phyloP scores from a whole-genome alignment of 2,329 filamentous ascomycete species.

The Trichoderma asperellum region DNA sequence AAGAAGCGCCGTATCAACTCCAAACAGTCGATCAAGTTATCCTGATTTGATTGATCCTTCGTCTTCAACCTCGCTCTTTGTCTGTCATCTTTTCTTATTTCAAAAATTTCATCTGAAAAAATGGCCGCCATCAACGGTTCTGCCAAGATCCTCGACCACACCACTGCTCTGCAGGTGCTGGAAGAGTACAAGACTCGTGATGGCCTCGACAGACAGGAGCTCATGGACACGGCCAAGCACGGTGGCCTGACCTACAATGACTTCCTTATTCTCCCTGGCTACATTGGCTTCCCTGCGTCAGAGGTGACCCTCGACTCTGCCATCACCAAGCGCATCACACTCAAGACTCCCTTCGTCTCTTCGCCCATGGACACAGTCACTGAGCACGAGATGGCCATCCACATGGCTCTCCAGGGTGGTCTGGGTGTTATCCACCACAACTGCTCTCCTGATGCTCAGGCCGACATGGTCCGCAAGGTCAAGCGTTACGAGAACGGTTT shows the following conservation, averaged over 20 bases:
- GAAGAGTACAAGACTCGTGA: constrained; percentile 79
- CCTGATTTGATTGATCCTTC: constrained; percentile 41
- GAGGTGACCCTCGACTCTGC: constrained; percentile 87
- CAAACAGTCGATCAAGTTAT: constrained; percentile 41
- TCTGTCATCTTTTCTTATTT: constrained; percentile 37
- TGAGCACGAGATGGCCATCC: constrained; percentile 98
- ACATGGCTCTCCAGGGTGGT: constrained; percentile 88
- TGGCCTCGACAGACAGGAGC: constrained; percentile 82
- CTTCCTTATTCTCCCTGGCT: constrained; percentile 93
- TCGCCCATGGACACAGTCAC: constrained; percentile 99
- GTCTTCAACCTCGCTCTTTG: constrained; percentile 48
- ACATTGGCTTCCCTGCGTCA: constrained; percentile 95
- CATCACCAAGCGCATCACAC: constrained; percentile 89
- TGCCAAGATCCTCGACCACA: constrained; percentile 69
- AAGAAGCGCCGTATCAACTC: constrained; percentile 55
- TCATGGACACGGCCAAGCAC: constrained; percentile 89
- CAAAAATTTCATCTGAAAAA: constrained; percentile 38
- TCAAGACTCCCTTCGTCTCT: constrained; percentile 96
- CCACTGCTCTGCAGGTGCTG: constrained; percentile 77
- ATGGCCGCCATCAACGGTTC: constrained; percentile 68
- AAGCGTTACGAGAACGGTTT: constrained; percentile 99
- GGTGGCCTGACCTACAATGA: constrained; percentile 98
- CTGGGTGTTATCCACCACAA: constrained; percentile 98
- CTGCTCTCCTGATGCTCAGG: constrained; percentile 95
- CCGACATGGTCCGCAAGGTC: constrained; percentile 98